Base-by-base conservation (phyloP, 2,329 filamentous ascomycete genomes). In the Clonostachys rhizophaga region DNA sequence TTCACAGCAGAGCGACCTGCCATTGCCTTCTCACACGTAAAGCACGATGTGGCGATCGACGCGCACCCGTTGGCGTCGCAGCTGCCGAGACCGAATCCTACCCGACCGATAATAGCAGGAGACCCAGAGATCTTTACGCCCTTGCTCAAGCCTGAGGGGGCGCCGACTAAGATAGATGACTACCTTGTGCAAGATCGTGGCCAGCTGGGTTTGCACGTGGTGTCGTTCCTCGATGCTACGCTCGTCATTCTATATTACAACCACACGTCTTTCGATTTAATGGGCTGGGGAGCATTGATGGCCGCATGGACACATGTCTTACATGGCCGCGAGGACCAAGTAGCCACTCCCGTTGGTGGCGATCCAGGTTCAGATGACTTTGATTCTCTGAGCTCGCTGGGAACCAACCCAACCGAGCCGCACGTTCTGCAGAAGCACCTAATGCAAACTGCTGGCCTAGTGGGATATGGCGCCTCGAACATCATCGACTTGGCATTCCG, bases 151-250 rank as follows among this genome's bases (percentile, higher is more conserved):
- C 40, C 50, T 7, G 43, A 49, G 3, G 50, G 47, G 6, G 51
- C 46, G 3, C 67, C 65, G 2, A 52, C 41, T 12, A 53, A 49
- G 36, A 45, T 68, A 2, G 50, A 63, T 2, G 66, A 72, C 49
- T 71, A 65, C 47, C 52, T 72, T 0, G 54, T 56, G 18, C 46
- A 56, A 3, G 70, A 74, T 47, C 55, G 49, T 9, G 71, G 71
- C 1, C 62, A 69, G 48, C 52, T 76, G 1, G 63, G 63, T 2
- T 55, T 76, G 4, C 67, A 70, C 44, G 56, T 75, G 33, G 62
- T 68, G 1, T 63, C 66, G 0, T 75, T 76, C 52, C 55, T 52
- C 5, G 65, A 76, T 48, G 60, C 60, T 4, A 76, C 72, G 0
- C 53, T 73, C 0, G 54, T 76, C 2, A 60, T 60, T 0, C 39